Evolutionary conservation across 148 eudicot species (phyloP).

Genomic region (Vaccinium myrtillus): DNA sequence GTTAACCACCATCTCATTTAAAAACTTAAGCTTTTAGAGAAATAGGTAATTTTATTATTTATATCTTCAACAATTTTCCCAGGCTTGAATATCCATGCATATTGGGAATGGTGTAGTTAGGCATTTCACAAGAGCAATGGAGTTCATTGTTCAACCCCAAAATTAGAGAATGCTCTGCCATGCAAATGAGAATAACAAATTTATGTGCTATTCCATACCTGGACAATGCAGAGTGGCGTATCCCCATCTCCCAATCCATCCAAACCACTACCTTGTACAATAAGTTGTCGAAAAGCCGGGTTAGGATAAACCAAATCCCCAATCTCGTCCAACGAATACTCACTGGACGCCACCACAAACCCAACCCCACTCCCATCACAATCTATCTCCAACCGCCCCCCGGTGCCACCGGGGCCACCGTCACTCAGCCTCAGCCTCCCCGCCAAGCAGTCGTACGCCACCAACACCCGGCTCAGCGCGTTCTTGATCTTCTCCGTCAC

Average conservation of each 20-base stretch:
- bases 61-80: too few species aligned
- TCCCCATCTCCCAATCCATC: slow-evolving; percentile 30
- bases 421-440: slow-evolving; percentile 61
- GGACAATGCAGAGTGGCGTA: slow-evolving; percentile 73
- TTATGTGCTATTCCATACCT: slow-evolving; percentile 39
- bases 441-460: slow-evolving; percentile 56
- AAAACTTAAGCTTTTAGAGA: too few species aligned
- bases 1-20: too few species aligned
- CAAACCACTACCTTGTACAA: slow-evolving; percentile 35
- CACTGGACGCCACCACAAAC: slow-evolving; percentile 64
- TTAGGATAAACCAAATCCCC: slow-evolving; percentile 95
- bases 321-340: slow-evolving; percentile 52
- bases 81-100: too few species aligned
- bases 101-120: too few species aligned
- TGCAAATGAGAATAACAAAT: too few species aligned
- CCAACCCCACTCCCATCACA: slow-evolving; percentile 62
- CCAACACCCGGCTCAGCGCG: slow-evolving; percentile 46
- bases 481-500: slow-evolving; percentile 34
- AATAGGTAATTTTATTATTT: too few species aligned
- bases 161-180: too few species aligned
- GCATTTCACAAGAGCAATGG: too few species aligned
- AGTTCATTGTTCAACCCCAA: too few species aligned
- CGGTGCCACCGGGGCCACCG: neutral
- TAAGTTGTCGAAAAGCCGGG: slow-evolving; percentile 70
- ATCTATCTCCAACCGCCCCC: slow-evolving; percentile 58